Base-by-base conservation (phyloP, 2,329 filamentous ascomycete species). In the Venturia carpophila region DNA sequence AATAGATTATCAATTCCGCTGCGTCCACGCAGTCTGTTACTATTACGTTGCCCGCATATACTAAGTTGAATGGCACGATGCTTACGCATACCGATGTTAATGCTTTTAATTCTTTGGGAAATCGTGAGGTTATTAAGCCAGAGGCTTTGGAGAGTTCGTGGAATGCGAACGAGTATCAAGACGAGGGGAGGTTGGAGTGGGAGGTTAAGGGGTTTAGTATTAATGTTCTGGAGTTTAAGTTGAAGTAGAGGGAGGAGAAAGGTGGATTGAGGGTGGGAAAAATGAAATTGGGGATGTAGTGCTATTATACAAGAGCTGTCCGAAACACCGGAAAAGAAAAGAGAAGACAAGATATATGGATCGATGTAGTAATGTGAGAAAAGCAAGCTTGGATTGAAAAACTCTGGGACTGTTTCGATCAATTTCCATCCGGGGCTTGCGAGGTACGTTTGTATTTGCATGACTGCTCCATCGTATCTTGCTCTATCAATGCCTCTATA, bases 61-160 rank as follows among this genome's bases (percentile, higher is more conserved):
- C 45, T 3, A 63, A 61, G 13, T 70, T 73, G 27, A 73, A 73
- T 62, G 72, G 70, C 2, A 74, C 71, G 0, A 71, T 70, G 7
- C 64, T 73, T 34, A 70, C 69, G 4, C 64, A 68, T 19, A 64
- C 65, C 7, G 66, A 70, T 41, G 58, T 70, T 34, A 68, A 70
- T 52, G 68, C 69, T 1, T 71, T 70, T 66, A 73, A 74, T 63
- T 70, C 69, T 47, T 42, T 69, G 37, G 67, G 68, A 30, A 70
- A 73, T 66, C 66, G 63, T 49, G 69, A 68, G 11, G 68, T 67
- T 34, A 68, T 74, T 6, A 63, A 69, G 5, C 72, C 70, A 21
- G 49, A 64, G 55, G 67, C 66, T 21, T 66, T 70, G 63, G 43
- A 47, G 41, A 11, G 27, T 1, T 1, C 52, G 7, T 52, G 37